Conservation (phyloP, 257 asterid genomes). For the Oldenlandia corymbosa region DNA sequence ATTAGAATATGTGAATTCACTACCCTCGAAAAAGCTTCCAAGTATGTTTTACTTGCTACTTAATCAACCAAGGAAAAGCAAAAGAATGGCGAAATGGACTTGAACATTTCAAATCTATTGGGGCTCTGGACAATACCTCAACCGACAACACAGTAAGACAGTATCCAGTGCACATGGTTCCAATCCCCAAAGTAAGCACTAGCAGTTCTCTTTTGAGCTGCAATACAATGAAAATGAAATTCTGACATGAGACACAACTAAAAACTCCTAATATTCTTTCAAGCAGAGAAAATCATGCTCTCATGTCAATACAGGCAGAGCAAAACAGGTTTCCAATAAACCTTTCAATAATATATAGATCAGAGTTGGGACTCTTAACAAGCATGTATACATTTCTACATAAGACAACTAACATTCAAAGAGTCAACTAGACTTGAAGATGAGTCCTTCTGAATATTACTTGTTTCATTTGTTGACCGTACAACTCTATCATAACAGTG, state of each 20-base stretch:
- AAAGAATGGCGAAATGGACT: no score
- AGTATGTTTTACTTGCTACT: neutral
- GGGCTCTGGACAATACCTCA: constrained; percentile 42
- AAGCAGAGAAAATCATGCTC: neutral
- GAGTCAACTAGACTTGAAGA: neutral
- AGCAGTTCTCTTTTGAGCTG: constrained; percentile 94
- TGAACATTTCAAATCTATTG: neutral
- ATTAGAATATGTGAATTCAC: neutral
- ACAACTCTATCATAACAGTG: neutral
- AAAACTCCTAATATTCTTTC: neutral
- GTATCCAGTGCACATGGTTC: constrained; percentile 89
- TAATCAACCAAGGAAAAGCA: no score
- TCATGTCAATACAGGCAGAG: neutral
- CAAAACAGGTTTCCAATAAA: neutral
- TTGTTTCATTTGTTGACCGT: neutral
- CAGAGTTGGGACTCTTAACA: no score
- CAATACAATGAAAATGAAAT: constrained; percentile 15
- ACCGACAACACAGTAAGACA: constrained; percentile 70
- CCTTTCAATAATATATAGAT: no score
- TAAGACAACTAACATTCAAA: neutral
- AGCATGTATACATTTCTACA: neutral
- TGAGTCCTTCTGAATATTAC: neutral
- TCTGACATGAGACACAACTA: neutral
- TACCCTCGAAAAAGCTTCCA: neutral
- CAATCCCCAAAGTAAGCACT: constrained; percentile 68